Evolutionary conservation across 345 rosid species (phyloP).

Genomic region (Eucalyptus cladocalyx): DNA sequence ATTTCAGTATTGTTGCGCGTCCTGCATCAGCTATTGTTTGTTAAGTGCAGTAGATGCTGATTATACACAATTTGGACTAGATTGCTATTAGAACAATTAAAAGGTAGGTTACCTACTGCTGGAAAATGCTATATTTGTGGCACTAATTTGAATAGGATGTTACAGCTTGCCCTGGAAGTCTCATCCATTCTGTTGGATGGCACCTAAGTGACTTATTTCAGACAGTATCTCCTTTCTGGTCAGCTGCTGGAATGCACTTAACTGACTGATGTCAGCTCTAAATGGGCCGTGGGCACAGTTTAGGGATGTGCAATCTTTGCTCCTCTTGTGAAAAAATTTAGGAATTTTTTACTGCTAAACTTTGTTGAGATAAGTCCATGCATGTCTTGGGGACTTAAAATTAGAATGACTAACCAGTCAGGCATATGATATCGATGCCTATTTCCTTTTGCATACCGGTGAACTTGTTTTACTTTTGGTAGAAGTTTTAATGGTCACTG

Average conservation of each 20-base stretch:
- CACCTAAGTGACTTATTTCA: background rate
- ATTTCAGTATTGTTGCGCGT: background rate
- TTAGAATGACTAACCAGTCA: background rate
- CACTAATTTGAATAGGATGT: background rate
- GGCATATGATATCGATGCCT: background rate
- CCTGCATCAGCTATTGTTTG: background rate
- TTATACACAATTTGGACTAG: background rate
- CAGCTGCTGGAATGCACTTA: background rate
- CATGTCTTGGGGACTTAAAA: background rate
- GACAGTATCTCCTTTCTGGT: background rate
- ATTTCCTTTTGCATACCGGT: background rate
- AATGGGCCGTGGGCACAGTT: background rate
- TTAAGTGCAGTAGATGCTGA: background rate
- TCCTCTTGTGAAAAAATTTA: background rate
- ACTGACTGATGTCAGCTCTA: background rate
- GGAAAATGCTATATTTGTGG: background rate
- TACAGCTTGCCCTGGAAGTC: background rate
- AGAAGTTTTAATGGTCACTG: background rate
- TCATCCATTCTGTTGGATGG: background rate
- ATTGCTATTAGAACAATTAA: background rate
- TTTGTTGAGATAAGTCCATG: background rate
- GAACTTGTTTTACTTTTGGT: background rate
- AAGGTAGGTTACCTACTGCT: background rate
- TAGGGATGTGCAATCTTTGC: background rate
- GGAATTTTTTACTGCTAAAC: background rate